A percentile compares a stretch with the other conserved stretches of the same genome.
Evolutionary conservation across 2,329 filamentous ascomycete species (phyloP).

Genomic region (Tolypocladium inflatum): DNA sequence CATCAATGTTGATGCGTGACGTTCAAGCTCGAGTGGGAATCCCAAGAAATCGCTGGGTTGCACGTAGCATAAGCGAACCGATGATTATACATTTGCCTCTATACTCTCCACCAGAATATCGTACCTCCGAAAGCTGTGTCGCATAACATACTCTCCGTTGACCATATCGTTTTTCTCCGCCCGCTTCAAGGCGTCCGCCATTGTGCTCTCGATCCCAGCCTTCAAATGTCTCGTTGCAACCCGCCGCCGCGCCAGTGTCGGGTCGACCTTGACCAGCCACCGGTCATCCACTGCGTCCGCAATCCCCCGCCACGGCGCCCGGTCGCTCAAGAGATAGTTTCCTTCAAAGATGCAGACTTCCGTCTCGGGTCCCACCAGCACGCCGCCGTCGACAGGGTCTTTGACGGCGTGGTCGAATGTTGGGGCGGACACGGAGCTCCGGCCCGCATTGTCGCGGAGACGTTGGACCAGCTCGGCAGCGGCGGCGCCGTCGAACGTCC

Average conservation of each 20-base stretch:
- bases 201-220: slow-evolving; percentile 37
- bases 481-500: slow-evolving; percentile 19
- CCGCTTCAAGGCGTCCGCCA: slow-evolving; percentile 56
- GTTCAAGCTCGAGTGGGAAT: no score
- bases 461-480: slow-evolving; percentile 10
- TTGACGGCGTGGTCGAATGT: slow-evolving; percentile 68
- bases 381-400: slow-evolving; percentile 58
- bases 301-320: slow-evolving; percentile 22
- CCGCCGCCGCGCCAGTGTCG: slow-evolving; percentile 21
- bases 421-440: slow-evolving; percentile 40
- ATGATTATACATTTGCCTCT: slow-evolving; percentile 6
- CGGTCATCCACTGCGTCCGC: slow-evolving; percentile 26
- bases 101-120: slow-evolving; percentile 17
- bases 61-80: no score
- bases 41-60: no score
- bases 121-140: slow-evolving; percentile 13
- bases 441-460: slow-evolving; percentile 6
- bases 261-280: slow-evolving; percentile 29
- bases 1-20: no score
- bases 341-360: slow-evolving; percentile 64
- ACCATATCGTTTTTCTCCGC: slow-evolving; percentile 74
- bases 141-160: slow-evolving; percentile 68
- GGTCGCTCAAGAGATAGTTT: slow-evolving; percentile 38
- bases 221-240: slow-evolving; percentile 27
- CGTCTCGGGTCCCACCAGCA: slow-evolving; percentile 45